Percentiles rank a stretch among this genome's conserved stretches.
Conservation (phyloP, 106 monocot species). For the Ottelia alismoides region DNA sequence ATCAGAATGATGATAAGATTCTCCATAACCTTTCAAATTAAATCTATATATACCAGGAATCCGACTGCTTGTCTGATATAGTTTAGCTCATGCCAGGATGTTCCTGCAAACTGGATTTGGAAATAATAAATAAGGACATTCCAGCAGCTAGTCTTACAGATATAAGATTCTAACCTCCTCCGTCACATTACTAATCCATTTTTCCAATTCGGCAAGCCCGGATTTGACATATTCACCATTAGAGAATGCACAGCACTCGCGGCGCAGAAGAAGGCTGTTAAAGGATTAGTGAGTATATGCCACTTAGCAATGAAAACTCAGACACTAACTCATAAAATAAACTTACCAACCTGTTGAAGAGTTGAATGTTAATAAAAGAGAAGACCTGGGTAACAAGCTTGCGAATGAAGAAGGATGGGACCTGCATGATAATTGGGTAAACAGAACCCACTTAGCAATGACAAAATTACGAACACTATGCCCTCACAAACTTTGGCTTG, state of each 20-base stretch:
- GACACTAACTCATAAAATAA: neutral
- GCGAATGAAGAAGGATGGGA: slow-evolving; percentile 74
- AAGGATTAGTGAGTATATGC: neutral
- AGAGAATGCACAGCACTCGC: slow-evolving; percentile 91
- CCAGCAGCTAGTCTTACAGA: too few relatives aligned
- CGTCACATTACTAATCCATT: slow-evolving; percentile 59
- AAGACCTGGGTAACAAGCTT: slow-evolving; percentile 79
- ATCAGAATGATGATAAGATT: too few relatives aligned
- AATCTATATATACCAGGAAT: slow-evolving; percentile 55
- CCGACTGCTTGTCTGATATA: slow-evolving; percentile 96
- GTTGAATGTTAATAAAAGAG: slow-evolving; percentile 81
- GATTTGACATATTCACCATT: slow-evolving; percentile 97
- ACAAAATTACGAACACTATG: too few relatives aligned
- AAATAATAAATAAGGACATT: slow-evolving; percentile 9
- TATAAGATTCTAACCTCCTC: slow-evolving; percentile 43
- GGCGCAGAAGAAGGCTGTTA: slow-evolving; percentile 62
- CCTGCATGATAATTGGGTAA: slow-evolving; percentile 20
- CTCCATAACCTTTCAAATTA: too few relatives aligned
- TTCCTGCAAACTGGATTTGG: slow-evolving; percentile 79
- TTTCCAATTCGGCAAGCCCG: slow-evolving; percentile 71
- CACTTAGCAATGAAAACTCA: neutral
- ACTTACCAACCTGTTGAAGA: slow-evolving; percentile 71
- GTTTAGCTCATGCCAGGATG: slow-evolving; percentile 89
- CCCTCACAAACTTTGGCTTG: too few relatives aligned
- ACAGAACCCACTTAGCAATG: neutral